These are phyloP conservation scores for Sechiopsis laciniata DNA, from an alignment of 306 rosid species.

Conservation along the genomic window DNA sequence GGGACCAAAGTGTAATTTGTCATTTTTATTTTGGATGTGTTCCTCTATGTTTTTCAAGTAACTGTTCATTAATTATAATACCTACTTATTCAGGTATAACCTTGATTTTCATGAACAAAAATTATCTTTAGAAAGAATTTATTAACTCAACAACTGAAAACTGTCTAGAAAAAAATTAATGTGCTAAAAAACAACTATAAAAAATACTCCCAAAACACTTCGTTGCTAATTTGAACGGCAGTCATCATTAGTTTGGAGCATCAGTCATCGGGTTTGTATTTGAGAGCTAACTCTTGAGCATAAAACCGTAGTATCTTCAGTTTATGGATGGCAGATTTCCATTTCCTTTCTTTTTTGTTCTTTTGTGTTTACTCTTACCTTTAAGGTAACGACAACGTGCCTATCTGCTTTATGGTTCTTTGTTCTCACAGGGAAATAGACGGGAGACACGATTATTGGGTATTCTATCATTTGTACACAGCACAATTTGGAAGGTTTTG, in stretches of 20 bases:
- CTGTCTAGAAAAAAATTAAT: background rate
- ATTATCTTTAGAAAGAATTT: background rate
- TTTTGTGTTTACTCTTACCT: too few species aligned
- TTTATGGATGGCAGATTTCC: too few species aligned
- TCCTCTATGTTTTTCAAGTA: background rate
- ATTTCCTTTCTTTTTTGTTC: too few species aligned
- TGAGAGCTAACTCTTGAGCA: too few species aligned
- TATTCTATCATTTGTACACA: slow-evolving; percentile 89
- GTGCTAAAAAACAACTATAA: background rate
- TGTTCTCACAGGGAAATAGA: slow-evolving; percentile 38
- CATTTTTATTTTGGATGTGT: background rate
- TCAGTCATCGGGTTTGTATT: too few species aligned
- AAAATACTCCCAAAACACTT: background rate
- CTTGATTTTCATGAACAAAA: too few species aligned
- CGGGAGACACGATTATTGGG: slow-evolving; percentile 90
- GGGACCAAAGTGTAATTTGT: background rate
- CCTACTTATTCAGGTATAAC: background rate
- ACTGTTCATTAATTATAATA: background rate
- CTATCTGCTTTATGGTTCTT: too few species aligned
- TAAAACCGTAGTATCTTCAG: too few species aligned
- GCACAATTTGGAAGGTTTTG: slow-evolving; percentile 95
- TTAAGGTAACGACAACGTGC: too few species aligned
- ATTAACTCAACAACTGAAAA: background rate
- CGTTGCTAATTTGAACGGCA: background rate
- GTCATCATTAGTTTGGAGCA: too few species aligned